Percentiles rank a stretch among this genome's conserved stretches.
Conservation (phyloP, 148 eudicot genomes). For the Euryodendron excelsum region DNA sequence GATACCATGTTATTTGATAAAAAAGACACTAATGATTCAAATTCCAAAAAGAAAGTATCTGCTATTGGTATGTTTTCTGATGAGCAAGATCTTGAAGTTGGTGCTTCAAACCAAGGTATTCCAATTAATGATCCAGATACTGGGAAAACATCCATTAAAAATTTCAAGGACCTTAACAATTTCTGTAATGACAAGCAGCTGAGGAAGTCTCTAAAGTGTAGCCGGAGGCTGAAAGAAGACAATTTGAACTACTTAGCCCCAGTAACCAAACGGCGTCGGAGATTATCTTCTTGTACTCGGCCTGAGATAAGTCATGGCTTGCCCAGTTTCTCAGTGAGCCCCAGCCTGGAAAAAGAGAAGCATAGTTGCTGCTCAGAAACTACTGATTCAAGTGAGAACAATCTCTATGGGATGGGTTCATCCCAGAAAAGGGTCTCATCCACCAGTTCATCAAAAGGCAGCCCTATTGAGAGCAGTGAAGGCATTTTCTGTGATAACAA, state of each 20-base stretch:
- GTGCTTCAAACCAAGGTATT: neutral
- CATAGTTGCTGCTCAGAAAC: constrained; percentile 25
- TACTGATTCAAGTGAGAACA: constrained; percentile 19
- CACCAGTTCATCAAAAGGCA: constrained; percentile 23
- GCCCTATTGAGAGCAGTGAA: constrained; percentile 27
- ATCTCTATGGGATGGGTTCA: constrained; percentile 4
- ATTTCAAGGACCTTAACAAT: constrained; percentile 1
- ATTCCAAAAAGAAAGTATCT: constrained; percentile 3
- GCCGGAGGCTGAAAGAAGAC: constrained; percentile 20
- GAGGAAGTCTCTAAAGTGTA: constrained; percentile 21
- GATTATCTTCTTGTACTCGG: constrained; percentile 24
- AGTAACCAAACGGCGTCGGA: constrained; percentile 20
- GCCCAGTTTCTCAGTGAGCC: neutral
- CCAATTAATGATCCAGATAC: constrained; percentile 8
- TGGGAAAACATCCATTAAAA: neutral
- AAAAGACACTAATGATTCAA: neutral
- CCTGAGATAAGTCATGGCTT: constrained; percentile 9
- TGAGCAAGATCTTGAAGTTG: constrained; percentile 10
- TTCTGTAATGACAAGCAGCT: constrained; percentile 16
- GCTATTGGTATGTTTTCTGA: neutral
- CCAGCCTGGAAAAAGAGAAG: constrained; percentile 18
- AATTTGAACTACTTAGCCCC: constrained; percentile 23
- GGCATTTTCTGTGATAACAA: neutral
- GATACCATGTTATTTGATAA: neutral
- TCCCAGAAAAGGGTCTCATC: constrained; percentile 22